These are phyloP conservation scores for Entomortierella lignicola DNA, from an alignment of 192 early-diverging fungal genomes.

Conservation along the genomic window DNA sequence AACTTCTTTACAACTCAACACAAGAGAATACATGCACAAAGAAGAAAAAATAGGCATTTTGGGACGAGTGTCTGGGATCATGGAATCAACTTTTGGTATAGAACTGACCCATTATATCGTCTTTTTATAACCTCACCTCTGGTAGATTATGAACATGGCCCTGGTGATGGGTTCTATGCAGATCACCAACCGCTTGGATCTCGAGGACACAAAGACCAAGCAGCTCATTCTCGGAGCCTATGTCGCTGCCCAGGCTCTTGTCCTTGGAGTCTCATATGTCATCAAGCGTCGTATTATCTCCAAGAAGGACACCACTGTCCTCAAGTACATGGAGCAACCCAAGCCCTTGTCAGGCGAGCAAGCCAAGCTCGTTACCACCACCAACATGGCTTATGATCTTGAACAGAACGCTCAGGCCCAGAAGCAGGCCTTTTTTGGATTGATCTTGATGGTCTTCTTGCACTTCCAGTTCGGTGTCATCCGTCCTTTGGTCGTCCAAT, in stretches of 20 bases:
- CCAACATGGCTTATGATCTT: constrained; percentile 82
- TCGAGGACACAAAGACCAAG: constrained; percentile 72
- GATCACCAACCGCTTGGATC: constrained; percentile 68
- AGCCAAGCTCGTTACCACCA: constrained; percentile 70
- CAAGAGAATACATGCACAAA: no score
- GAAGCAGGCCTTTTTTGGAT: constrained; percentile 76
- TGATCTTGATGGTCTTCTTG: constrained; percentile 80
- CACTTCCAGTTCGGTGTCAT: constrained; percentile 91
- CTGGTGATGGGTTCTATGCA: constrained; percentile 76
- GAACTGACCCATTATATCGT: background rate
- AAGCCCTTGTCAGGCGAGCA: constrained; percentile 59
- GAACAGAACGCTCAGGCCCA: constrained; percentile 72
- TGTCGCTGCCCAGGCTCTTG: constrained; percentile 65
- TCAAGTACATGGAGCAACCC: constrained; percentile 84
- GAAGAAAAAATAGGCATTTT: no score
- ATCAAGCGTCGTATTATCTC: constrained; percentile 59
- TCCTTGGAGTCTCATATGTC: constrained; percentile 56
- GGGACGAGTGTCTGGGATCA: no score
- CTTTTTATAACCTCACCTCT: no score
- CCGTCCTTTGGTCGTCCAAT: constrained; percentile 90
- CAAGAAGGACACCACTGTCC: constrained; percentile 87
- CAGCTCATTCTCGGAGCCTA: constrained; percentile 69
- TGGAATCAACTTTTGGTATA: background rate
- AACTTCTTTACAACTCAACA: no score
- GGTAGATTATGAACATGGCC: constrained; percentile 65